Evolutionary conservation across 257 asterid species (phyloP).

Genomic region (Euphrasia confusa): DNA sequence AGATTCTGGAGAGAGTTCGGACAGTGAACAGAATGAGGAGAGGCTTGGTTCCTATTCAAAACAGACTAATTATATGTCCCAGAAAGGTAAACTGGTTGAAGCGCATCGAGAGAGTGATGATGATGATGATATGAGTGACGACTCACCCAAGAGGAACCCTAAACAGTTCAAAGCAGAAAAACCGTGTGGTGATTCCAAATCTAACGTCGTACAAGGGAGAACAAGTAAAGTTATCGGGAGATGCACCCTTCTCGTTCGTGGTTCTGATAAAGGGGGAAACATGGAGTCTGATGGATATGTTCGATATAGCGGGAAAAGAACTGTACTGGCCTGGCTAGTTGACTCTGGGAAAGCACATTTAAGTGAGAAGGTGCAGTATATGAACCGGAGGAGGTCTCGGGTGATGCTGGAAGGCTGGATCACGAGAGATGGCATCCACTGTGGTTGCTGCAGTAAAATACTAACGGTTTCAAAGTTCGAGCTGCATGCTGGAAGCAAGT

Average conservation of each 20-base stretch:
- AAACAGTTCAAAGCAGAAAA: constrained; percentile 37
- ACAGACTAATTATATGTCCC: constrained; percentile 24
- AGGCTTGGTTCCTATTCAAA: too few relatives aligned
- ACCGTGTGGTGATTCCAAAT: not conserved
- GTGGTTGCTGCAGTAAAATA: constrained; percentile 94
- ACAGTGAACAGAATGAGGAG: constrained; percentile 30
- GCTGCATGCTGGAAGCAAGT: constrained; percentile 88
- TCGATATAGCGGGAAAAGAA: constrained; percentile 78
- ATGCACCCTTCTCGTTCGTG: constrained; percentile 80
- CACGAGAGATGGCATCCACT: constrained; percentile 84
- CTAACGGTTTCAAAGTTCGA: constrained; percentile 83
- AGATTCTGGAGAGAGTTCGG: constrained; percentile 45
- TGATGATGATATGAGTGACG: constrained; percentile 35
- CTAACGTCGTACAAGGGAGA: constrained; percentile 47
- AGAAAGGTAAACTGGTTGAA: constrained; percentile 30
- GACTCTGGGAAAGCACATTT: constrained; percentile 66
- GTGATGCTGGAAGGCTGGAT: constrained; percentile 90
- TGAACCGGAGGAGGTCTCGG: constrained; percentile 65
- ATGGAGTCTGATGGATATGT: constrained; percentile 71
- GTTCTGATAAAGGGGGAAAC: constrained; percentile 50
- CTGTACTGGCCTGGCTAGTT: constrained; percentile 76
- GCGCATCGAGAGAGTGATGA: constrained; percentile 25
- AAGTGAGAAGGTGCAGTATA: constrained; percentile 83
- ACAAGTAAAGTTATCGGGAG: constrained; percentile 66
- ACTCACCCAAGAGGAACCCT: constrained; percentile 35